Evolutionary conservation across 345 rosid genomes (phyloP).

Genomic region (Nephelium lappaceum): DNA sequence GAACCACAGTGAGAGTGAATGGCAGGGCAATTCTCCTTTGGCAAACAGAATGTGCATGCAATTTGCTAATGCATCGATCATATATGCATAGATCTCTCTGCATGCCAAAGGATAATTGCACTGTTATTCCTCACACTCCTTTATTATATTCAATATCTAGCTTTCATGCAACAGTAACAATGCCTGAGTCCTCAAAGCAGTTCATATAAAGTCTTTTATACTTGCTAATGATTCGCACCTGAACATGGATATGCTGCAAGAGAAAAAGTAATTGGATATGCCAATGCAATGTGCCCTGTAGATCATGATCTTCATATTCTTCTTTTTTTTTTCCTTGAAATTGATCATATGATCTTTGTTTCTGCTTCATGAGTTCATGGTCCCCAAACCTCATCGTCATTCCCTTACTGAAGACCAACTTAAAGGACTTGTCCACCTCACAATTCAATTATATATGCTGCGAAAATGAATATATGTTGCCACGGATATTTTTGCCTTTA

Average conservation of each 20-base stretch:
- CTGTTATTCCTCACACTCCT: slow-evolving; percentile 19
- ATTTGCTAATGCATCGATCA: not conserved
- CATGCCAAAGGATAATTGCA: slow-evolving; percentile 23
- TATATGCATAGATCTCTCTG: not conserved
- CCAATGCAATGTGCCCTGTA: slow-evolving; percentile 11
- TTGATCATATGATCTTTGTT: not conserved
- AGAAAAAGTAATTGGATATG: slow-evolving; percentile 20
- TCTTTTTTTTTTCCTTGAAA: no score
- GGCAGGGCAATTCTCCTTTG: slow-evolving; percentile 72
- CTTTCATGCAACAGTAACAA: not conserved
- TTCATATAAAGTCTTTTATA: not conserved
- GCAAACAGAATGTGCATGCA: slow-evolving; percentile 34
- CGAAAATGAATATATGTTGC: slow-evolving; percentile 3
- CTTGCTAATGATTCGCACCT: slow-evolving; percentile 17
- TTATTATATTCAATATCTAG: not conserved
- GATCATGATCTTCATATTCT: not conserved
- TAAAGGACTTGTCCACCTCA: not conserved
- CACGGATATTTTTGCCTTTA: no score
- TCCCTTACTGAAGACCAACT: not conserved
- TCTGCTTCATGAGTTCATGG: slow-evolving; percentile 7
- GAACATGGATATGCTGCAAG: slow-evolving; percentile 16
- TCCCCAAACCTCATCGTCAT: slow-evolving; percentile 10
- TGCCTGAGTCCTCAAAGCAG: not conserved
- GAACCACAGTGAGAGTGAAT: slow-evolving; percentile 31
- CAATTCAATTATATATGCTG: not conserved